phyloP scores from a whole-genome alignment of 2,329 filamentous ascomycete genomes.

The Trichoderma sp. region DNA sequence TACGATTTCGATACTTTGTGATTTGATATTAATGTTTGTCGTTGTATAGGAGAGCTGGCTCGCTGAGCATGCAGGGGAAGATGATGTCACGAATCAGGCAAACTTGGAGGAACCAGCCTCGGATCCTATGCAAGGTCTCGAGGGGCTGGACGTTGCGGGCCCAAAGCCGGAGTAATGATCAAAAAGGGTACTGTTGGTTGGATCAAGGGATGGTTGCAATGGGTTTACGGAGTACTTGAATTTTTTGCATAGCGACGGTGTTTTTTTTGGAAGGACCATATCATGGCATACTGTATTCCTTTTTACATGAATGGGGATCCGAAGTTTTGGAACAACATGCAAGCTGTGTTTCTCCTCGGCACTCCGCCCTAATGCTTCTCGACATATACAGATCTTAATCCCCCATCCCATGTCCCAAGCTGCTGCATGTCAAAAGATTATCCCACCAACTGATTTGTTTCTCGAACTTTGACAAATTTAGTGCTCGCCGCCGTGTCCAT shows the following conservation, averaged over 20 bases:
- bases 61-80: constrained; percentile 82
- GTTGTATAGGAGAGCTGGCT: constrained; percentile 81
- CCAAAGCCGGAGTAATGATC: constrained; percentile 69
- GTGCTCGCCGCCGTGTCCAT: constrained; percentile 25
- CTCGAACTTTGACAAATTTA: background rate
- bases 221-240: constrained; percentile 25
- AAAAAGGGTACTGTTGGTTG: background rate
- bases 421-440: constrained; percentile 21
- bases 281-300: constrained; percentile 20
- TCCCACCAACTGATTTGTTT: constrained; percentile 12
- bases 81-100: constrained; percentile 54
- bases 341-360: constrained; percentile 24
- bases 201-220: background rate
- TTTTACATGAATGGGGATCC: constrained; percentile 11
- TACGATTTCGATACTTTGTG: background rate
- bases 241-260: constrained; percentile 49
- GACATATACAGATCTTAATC: constrained; percentile 26
- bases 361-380: constrained; percentile 21
- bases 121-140: constrained; percentile 95
- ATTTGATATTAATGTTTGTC: background rate
- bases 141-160: constrained; percentile 90
- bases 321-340: constrained; percentile 9
- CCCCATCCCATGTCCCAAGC: constrained; percentile 13
- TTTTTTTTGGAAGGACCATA: constrained; percentile 33
- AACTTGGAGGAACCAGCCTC: constrained; percentile 55